Evolutionary conservation across 2,329 filamentous ascomycete species (phyloP).

Genomic region (Curvularia sp.): DNA sequence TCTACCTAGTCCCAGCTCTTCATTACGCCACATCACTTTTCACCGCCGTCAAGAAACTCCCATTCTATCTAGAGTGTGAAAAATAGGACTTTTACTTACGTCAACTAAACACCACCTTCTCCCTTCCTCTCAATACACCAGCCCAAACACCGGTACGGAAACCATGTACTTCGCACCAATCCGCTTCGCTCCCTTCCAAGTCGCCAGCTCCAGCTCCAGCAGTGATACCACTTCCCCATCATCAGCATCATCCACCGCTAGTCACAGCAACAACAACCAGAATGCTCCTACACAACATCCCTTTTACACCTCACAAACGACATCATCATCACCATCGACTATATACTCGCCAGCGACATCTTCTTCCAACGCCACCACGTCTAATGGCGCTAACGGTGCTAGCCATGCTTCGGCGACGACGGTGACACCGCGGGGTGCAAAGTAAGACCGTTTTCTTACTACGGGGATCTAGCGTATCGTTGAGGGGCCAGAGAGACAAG

Average conservation of each 20-base stretch:
- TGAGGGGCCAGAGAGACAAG: no score
- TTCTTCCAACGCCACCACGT: not conserved
- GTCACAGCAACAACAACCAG: not conserved
- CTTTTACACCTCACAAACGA: not conserved
- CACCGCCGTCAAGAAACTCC: no score
- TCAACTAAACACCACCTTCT: not conserved
- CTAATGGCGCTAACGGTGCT: not conserved
- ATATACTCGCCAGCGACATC: not conserved
- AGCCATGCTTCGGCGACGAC: not conserved
- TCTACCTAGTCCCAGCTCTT: not conserved
- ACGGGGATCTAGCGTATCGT: not conserved
- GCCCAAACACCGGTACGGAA: not conserved
- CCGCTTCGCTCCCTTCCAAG: conserved; percentile 41
- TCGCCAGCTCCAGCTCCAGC: not conserved
- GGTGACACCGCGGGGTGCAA: not conserved
- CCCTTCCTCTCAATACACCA: not conserved
- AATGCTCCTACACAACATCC: not conserved
- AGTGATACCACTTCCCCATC: not conserved
- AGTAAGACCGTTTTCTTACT: not conserved
- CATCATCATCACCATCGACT: not conserved
- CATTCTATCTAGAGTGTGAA: no score
- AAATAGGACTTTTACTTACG: no score
- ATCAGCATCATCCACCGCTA: not conserved
- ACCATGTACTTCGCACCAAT: conserved; percentile 38
- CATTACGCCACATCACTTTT: not conserved